Evolutionary conservation across 2,329 filamentous ascomycete species (phyloP), one percentile per base, ranked within the genome.

Genomic region (Alternaria brassicae): DNA sequence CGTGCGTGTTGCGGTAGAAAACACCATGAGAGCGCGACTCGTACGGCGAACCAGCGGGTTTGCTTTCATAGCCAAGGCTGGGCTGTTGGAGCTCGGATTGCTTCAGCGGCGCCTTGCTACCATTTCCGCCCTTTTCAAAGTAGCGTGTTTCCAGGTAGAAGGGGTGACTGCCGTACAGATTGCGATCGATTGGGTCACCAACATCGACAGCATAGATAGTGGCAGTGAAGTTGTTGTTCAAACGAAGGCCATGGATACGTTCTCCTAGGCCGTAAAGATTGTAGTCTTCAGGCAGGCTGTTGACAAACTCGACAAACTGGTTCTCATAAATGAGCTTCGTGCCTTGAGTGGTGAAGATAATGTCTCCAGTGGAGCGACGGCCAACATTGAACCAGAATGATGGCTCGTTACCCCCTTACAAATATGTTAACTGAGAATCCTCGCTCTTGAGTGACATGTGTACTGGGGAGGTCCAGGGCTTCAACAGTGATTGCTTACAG

Each of bases 81-180:
- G 56, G 39, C 25, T 68, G 60, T 6, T 69, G 47, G n/a, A 84
- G 81, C 12, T 86, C 81, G 60, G 87, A 81, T 23, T 76, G 78
- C 47, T 83, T 83, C 13, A 85, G 80, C 23, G 89, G 85, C 2
- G 79, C 82, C 47, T 85, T 78, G 30, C 80, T 77, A 4, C 83
- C 83, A 1, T 78, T 73, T 1, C 75, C 60, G 48, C 84, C 80
- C 10, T 84, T 79, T 62, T 88, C 83, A 67, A 88, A 92, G 77
- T 93, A 94, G 57, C 90, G 84, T 1, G 90, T 93, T 63, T 94
- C 91, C 4, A 93, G 80, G 72, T 94, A 95, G 70, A 93, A 87
- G 0, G 91, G 89, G 67, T 95, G 91, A 39, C 82, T 84, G 6
- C 91, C 91, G 68, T 95, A 95, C 6, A 93, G 81, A 67, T 93